Percentiles rank a stretch among this genome's conserved stretches.
Evolutionary conservation across 2,329 filamentous ascomycete genomes (phyloP).

Genomic region (Fusarium sp.): DNA sequence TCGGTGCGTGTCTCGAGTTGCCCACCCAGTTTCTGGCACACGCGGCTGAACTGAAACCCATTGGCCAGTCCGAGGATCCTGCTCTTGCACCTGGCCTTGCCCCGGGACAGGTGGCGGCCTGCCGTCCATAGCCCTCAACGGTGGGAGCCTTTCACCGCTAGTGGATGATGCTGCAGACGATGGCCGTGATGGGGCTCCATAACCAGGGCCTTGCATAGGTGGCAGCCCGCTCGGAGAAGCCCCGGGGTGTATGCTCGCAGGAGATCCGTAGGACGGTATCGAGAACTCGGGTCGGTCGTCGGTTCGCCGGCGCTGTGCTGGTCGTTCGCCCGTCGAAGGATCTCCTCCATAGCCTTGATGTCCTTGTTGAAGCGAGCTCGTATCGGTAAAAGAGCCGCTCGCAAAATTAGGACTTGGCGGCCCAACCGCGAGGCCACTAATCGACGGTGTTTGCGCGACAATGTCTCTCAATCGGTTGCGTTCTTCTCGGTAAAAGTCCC

Average conservation of each 20-base stretch:
- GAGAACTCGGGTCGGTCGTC: slow-evolving; percentile 60
- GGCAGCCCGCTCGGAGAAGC: slow-evolving; percentile 54
- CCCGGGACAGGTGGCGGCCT: slow-evolving; percentile 41
- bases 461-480: slow-evolving; percentile 78
- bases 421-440: slow-evolving; percentile 64
- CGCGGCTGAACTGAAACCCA: slow-evolving; percentile 50
- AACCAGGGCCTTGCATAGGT: slow-evolving; percentile 55
- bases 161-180: slow-evolving; percentile 52
- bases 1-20: slow-evolving; percentile 45
- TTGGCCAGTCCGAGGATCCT: slow-evolving; percentile 52
- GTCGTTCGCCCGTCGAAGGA: slow-evolving; percentile 57
- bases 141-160: slow-evolving; percentile 60
- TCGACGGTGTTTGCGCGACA: slow-evolving; percentile 69
- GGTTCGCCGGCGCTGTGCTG: slow-evolving; percentile 60
- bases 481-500: slow-evolving; percentile 80
- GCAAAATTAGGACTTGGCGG: slow-evolving; percentile 63
- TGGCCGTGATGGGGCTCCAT: slow-evolving; percentile 53
- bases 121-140: slow-evolving; percentile 60
- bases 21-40: slow-evolving; percentile 52
- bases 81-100: slow-evolving; percentile 47
- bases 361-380: slow-evolving; percentile 50
- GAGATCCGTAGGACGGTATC: slow-evolving; percentile 54
- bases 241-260: slow-evolving; percentile 41
- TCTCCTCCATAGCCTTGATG: slow-evolving; percentile 55
- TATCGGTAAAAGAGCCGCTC: slow-evolving; percentile 52